These are phyloP conservation scores for Gossypioides kirkii DNA, from an alignment of 345 rosid species.

Conservation along the genomic window DNA sequence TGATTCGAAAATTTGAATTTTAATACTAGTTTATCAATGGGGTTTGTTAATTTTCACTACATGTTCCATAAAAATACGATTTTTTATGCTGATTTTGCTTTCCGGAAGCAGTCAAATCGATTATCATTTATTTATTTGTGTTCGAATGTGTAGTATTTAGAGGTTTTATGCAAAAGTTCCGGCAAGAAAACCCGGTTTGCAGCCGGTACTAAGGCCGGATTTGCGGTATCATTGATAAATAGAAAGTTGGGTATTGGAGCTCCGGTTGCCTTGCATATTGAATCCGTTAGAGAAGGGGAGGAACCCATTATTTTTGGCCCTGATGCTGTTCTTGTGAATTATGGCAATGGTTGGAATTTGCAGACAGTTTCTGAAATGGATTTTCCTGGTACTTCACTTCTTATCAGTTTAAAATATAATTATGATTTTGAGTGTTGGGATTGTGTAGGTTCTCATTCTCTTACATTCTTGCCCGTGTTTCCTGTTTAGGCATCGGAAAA, in stretches of 20 bases:
- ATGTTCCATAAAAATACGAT: background rate
- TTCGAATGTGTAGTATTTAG: slow-evolving; percentile 47
- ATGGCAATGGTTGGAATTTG: slow-evolving; percentile 65
- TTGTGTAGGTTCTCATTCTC: background rate
- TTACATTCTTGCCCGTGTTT: background rate
- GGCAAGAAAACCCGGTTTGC: slow-evolving; percentile 60
- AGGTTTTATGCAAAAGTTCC: slow-evolving; percentile 51
- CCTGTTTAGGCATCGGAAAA: slow-evolving; percentile 30
- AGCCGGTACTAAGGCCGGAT: slow-evolving; percentile 63
- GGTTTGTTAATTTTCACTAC: background rate
- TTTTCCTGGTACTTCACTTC: slow-evolving; percentile 28
- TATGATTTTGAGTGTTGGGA: background rate
- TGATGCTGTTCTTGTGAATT: slow-evolving; percentile 54
- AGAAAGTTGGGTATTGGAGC: slow-evolving; percentile 43
- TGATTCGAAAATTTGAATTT: background rate
- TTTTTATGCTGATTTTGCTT: background rate
- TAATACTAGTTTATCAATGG: background rate
- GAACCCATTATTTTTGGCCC: slow-evolving; percentile 78
- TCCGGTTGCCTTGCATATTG: slow-evolving; percentile 45
- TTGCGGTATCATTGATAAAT: slow-evolving; percentile 74
- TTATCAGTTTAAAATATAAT: background rate
- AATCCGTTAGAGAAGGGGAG: slow-evolving; percentile 62
- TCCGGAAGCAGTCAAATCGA: background rate
- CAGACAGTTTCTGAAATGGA: slow-evolving; percentile 46
- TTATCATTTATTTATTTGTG: background rate